These are phyloP conservation scores for Mycena sp. DNA, from an alignment of 1,284 basidiomycete genomes.

Conservation along the genomic window DNA sequence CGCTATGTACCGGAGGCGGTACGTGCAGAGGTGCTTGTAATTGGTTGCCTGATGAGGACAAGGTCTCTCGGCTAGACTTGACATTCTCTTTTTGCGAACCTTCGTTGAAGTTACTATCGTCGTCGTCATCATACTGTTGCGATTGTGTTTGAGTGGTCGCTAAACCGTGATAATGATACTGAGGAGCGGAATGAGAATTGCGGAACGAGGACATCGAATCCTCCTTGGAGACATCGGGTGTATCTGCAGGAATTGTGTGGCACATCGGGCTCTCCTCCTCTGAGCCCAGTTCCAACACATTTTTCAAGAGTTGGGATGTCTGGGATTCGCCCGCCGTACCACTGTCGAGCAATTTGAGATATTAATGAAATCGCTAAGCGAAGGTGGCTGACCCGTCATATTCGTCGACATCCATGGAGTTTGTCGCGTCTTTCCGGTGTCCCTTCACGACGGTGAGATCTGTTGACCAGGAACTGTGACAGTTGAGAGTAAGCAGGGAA, in stretches of 20 bases:
- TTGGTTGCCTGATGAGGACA: slow-evolving; percentile 16
- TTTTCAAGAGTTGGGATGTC: slow-evolving; percentile 51
- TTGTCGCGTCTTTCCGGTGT: slow-evolving; percentile 12
- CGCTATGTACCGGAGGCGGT: slow-evolving; percentile 29
- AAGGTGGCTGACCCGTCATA: slow-evolving; percentile 29
- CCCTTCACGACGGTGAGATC: background rate
- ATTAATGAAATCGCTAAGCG: background rate
- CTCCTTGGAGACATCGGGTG: slow-evolving; percentile 41
- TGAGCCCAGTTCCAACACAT: slow-evolving; percentile 40
- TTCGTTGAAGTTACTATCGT: slow-evolving; percentile 39
- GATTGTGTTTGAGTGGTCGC: slow-evolving; percentile 60
- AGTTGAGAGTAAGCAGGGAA: slow-evolving; percentile 1
- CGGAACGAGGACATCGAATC: slow-evolving; percentile 44
- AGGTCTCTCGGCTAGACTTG: slow-evolving; percentile 7
- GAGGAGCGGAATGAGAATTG: slow-evolving; percentile 43
- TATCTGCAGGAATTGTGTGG: slow-evolving; percentile 32
- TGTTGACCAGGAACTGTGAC: background rate
- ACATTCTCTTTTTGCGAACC: slow-evolving; percentile 13
- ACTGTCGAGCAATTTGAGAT: slow-evolving; percentile 38
- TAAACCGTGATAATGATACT: slow-evolving; percentile 65
- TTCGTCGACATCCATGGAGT: slow-evolving; percentile 23
- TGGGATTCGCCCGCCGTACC: slow-evolving; percentile 48
- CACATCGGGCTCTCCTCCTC: slow-evolving; percentile 28
- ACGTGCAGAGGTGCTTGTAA: slow-evolving; percentile 16
- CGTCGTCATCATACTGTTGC: slow-evolving; percentile 27